These are phyloP conservation scores for Panicum virgatum DNA, from an alignment of 202 grass and related monocot genomes.

Conservation along the genomic window DNA sequence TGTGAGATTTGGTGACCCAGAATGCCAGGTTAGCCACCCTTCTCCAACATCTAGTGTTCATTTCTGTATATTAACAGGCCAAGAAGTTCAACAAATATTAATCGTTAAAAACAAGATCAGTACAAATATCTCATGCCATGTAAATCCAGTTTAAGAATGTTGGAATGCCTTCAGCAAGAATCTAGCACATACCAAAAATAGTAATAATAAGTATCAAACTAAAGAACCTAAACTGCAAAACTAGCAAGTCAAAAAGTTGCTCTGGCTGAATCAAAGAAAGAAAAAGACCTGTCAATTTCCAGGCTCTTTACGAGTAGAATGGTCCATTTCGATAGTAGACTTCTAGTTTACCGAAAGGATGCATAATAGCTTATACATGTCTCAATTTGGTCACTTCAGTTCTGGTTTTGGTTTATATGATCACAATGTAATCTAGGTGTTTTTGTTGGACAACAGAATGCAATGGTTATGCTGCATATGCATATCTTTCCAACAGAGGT, in stretches of 20 bases:
- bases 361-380: background rate
- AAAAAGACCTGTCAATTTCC: background rate
- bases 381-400: background rate
- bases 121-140: background rate
- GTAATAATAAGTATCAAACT: background rate
- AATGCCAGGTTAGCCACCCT: constrained; percentile 79
- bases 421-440: background rate
- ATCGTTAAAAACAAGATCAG: background rate
- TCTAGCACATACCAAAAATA: background rate
- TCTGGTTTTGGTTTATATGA: constrained; percentile 22
- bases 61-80: background rate
- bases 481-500: background rate
- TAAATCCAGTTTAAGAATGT: background rate
- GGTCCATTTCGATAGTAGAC: background rate
- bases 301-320: background rate
- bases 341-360: background rate
- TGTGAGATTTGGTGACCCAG: constrained; percentile 88
- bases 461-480: background rate
- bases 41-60: background rate
- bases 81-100: background rate
- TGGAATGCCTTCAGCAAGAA: background rate
- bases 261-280: background rate
- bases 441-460: background rate
- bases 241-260: background rate
- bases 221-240: background rate